A percentile compares a stretch with the other conserved stretches of the same genome.
phyloP scores from a whole-genome alignment of 768 basidiomycete genomes.

The Pleurotus sapidus region DNA sequence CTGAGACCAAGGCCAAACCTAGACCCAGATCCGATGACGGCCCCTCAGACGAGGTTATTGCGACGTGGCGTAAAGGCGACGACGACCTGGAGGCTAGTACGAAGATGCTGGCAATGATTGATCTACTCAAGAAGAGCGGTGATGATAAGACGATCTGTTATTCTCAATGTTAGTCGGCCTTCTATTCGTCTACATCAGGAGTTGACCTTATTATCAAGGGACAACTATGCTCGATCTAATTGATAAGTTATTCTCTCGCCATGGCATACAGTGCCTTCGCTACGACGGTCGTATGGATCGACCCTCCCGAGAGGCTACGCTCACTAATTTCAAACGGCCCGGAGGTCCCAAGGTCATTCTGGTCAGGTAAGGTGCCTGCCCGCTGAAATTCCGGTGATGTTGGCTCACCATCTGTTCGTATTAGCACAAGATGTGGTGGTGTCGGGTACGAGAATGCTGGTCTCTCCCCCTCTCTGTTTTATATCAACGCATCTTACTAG shows the following conservation, averaged over 20 bases:
- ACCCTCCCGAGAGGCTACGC: slow-evolving; percentile 42
- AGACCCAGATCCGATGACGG: slow-evolving; percentile 23
- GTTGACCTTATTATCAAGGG: slow-evolving; percentile 41
- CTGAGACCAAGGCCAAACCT: slow-evolving; percentile 21
- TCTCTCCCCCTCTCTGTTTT: background rate
- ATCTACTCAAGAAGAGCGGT: slow-evolving; percentile 53
- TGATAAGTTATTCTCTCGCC: slow-evolving; percentile 54
- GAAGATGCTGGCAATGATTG: slow-evolving; percentile 62
- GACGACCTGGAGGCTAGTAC: slow-evolving; percentile 63
- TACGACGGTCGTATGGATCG: slow-evolving; percentile 73
- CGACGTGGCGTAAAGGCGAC: slow-evolving; percentile 57
- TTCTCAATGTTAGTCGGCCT: slow-evolving; percentile 79
- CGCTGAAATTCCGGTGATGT: background rate
- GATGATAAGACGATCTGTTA: slow-evolving; percentile 67
- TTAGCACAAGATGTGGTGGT: slow-evolving; percentile 64
- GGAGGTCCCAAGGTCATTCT: slow-evolving; percentile 63
- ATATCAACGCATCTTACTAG: slow-evolving; percentile 17
- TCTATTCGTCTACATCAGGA: too few relatives aligned
- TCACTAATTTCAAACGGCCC: slow-evolving; percentile 50
- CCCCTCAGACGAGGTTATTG: slow-evolving; percentile 41
- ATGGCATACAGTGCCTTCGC: slow-evolving; percentile 55
- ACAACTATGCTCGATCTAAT: slow-evolving; percentile 70
- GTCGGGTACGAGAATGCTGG: slow-evolving; percentile 46
- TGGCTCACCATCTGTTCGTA: slow-evolving; percentile 1
- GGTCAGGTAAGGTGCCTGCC: slow-evolving; percentile 46